Base-by-base conservation (phyloP, 2,329 filamentous ascomycete species). In the Fusarium floridanum region DNA sequence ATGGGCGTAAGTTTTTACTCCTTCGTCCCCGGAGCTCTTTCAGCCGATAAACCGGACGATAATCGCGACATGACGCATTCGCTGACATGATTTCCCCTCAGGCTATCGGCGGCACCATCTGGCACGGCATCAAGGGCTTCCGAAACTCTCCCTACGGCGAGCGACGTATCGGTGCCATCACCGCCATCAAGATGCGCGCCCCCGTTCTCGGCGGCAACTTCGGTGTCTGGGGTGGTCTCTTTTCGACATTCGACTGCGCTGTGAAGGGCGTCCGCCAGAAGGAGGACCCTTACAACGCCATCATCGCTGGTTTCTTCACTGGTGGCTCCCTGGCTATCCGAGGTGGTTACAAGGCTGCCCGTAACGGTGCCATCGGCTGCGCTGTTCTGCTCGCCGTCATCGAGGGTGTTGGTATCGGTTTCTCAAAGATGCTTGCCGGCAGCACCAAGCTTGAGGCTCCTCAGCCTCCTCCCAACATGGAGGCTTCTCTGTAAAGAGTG, bases 271-370 rank as follows among this genome's bases (percentile, higher is more conserved):
- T 96, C 66, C 88, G 95, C 76, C 94, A 97, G 89, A 98, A 98
- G 92, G 97, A 99, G 84, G 97, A 98, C 83, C 95, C 97, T 16
- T 98, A 95, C 87, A 98, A 98, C 86, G 95, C 95, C 80, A 98
- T 99, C 83, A 97, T 96, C 78, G 97, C 96, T 48, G 97, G 97
- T 64, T 98, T 98, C 89, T 96, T 98, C 85, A 98, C 97, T 6
- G 95, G 95, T 80, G 97, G 97, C 77, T 91, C 96, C 34, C 89
- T 99, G 37, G 97, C 97, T 61, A 92, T 98, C 73, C 91, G 97
- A 85, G 97, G 97, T 80, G 97, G 97, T 68, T 93, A 93, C 84
- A 95, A 94, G 87, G 95, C 96, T 24, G 95, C 97, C 74, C 90
- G 97, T 79, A 98, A 98, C 85, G 95, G 95, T 70, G 97, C 97